These are phyloP conservation scores for Coleophoma eucalyptorum DNA, from an alignment of 2,329 filamentous ascomycete genomes.

Conservation along the genomic window DNA sequence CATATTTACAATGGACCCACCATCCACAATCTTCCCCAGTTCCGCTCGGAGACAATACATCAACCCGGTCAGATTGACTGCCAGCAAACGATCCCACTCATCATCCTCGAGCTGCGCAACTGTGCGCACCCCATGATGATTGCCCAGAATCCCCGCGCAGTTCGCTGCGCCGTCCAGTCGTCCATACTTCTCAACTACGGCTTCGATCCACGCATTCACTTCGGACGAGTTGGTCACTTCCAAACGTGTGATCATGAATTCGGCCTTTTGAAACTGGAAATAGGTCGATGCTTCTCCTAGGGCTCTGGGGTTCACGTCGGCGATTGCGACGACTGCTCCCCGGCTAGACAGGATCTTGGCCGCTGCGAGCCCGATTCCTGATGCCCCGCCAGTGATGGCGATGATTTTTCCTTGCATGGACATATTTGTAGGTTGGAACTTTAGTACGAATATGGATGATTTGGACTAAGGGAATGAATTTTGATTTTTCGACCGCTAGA, in stretches of 20 bases:
- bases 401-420: constrained; percentile 48
- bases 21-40: constrained; percentile 33
- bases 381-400: constrained; percentile 75
- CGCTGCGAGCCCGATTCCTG: constrained; percentile 72
- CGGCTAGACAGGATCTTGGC: constrained; percentile 41
- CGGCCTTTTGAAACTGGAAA: constrained; percentile 22
- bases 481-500: no score
- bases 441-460: not conserved
- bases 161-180: constrained; percentile 44
- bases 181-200: constrained; percentile 30
- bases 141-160: constrained; percentile 39
- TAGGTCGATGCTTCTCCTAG: constrained; percentile 25
- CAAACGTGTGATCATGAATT: constrained; percentile 22
- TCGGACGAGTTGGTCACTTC: constrained; percentile 26
- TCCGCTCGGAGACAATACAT: constrained; percentile 34
- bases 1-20: constrained; percentile 33
- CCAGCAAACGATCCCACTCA: constrained; percentile 34
- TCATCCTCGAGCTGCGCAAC: constrained; percentile 28
- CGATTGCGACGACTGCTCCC: constrained; percentile 21
- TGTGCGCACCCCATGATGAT: constrained; percentile 23
- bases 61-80: constrained; percentile 32
- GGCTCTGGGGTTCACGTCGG: constrained; percentile 10
- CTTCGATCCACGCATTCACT: constrained; percentile 33
- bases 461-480: not conserved
- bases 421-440: constrained; percentile 12